Percentiles rank a stretch among this genome's conserved stretches.
phyloP scores from a whole-genome alignment of 495 filamentous ascomycete genomes.

The Gamarada debralockiae region DNA sequence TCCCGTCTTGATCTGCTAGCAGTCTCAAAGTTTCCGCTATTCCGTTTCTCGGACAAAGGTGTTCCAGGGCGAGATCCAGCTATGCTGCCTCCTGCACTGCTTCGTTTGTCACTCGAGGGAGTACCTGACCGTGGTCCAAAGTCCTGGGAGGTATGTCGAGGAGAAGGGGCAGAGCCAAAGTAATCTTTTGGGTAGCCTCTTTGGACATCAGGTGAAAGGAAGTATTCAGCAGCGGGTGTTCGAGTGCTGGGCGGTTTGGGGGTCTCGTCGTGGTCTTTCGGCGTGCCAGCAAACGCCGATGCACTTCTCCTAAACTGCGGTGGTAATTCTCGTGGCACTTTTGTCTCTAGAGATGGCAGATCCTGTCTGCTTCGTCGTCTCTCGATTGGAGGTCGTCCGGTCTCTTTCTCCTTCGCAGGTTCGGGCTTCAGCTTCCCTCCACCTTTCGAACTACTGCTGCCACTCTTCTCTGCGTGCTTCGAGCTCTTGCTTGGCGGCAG shows the following conservation, averaged over 20 bases:
- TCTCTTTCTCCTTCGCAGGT: slow-evolving; percentile 6
- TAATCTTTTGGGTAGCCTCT: slow-evolving; percentile 8
- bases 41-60: slow-evolving; percentile 14
- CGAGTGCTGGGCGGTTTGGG: not conserved
- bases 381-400: slow-evolving; percentile 11
- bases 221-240: slow-evolving; percentile 14
- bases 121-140: slow-evolving; percentile 9
- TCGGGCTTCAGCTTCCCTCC: not conserved
- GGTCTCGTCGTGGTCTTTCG: slow-evolving; percentile 4
- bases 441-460: not conserved
- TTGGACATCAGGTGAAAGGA: slow-evolving; percentile 19
- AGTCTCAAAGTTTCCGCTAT: slow-evolving; percentile 9
- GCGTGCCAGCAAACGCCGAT: slow-evolving; percentile 8
- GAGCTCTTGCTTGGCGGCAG: not conserved
- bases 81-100: slow-evolving; percentile 2
- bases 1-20: slow-evolving; percentile 5
- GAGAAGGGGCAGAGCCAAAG: slow-evolving; percentile 7
- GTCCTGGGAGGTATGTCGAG: slow-evolving; percentile 9
- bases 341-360: slow-evolving; percentile 24
- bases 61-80: slow-evolving; percentile 16
- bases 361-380: slow-evolving; percentile 24
- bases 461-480: not conserved
- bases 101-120: slow-evolving; percentile 5
- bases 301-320: slow-evolving; percentile 22
- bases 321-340: slow-evolving; percentile 22